Evolutionary conservation across 148 eudicot species (phyloP).

Genomic region (Polygonum maritimum): DNA sequence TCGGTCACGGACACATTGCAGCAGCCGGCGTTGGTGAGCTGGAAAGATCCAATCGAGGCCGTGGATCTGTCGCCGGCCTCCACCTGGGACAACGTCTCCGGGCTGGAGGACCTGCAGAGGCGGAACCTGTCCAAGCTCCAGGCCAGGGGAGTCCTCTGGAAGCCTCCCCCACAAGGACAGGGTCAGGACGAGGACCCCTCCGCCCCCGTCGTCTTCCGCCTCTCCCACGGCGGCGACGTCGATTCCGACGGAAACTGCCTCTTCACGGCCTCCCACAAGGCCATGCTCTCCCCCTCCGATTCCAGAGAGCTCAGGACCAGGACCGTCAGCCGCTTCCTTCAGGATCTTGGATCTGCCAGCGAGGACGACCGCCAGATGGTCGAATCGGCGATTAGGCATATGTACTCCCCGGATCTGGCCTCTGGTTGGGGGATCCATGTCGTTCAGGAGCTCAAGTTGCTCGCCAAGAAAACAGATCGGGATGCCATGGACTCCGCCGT

Average conservation of each 20-base stretch:
- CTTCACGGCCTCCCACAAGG: conserved; percentile 55
- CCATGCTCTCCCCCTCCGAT: conserved; percentile 24
- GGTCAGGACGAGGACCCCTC: conserved; percentile 13
- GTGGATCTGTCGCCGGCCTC: conserved; percentile 15
- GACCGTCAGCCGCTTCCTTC: conserved; percentile 52
- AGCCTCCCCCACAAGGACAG: conserved; percentile 16
- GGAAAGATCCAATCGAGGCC: conserved; percentile 44
- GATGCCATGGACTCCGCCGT: conserved; percentile 43
- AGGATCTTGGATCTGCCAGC: conserved; percentile 46
- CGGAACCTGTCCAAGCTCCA: conserved; percentile 32
- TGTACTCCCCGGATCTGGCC: conserved; percentile 71
- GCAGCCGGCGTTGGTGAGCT: conserved; percentile 42
- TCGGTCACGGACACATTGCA: conserved; percentile 21
- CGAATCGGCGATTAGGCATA: conserved; percentile 44
- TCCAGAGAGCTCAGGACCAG: conserved; percentile 49
- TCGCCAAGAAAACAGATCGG: conserved; percentile 60
- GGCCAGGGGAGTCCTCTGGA: conserved; percentile 72
- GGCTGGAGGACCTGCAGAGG: conserved; percentile 55
- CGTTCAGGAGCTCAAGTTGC: conserved; percentile 68
- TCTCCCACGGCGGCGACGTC: conserved; percentile 80
- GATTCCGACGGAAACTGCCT: conserved; percentile 87
- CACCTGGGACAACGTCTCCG: conserved; percentile 62
- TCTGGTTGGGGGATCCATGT: conserved; percentile 86
- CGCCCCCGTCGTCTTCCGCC: conserved; percentile 43
- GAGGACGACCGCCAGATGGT: conserved; percentile 34